Base-by-base conservation (phyloP, 345 rosid species). In the Lepidium sativum region DNA sequence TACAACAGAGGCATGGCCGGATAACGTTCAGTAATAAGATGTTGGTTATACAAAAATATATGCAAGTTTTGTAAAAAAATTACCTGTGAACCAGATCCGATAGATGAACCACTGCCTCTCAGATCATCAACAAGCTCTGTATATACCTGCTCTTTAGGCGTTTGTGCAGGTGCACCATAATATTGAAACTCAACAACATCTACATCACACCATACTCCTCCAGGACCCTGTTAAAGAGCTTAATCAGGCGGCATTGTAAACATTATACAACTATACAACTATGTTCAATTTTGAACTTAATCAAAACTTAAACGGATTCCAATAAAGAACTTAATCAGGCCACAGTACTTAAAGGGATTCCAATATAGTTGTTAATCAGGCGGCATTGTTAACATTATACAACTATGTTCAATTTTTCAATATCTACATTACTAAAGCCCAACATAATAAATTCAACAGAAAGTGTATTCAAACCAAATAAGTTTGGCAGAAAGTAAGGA, bases 121-220 rank as follows among this genome's bases (percentile, higher is more conserved):
- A 87, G 70, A 71, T 79, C 87, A 80, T 87, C 91, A 16, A 80
- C 95, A 64, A 87, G 75, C 73, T 85, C 84, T 27, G 95, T 80
- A 76, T 84, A 84, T 21, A 87, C 77, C 71, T 87, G 91, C 70
- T 87, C 96, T 76, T 79, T 84, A 17, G 92, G 89, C 25, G 88
- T 69, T 53, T 86, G 85, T 12, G 85, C 88, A 18, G 95, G 95
- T 8, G 95, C 91, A 56, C 95, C 95, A 64, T 79, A 84, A 74
- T 87, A 87, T 1, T 88, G 84, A 75, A 87, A 84, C 64, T 87
- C 95, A 45, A 87, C 85, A 68, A 87, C 95, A 73, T 87, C 95
- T 42, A 87, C 95, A 64, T 84, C 95, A 72, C 95, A 87, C 95
- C 95, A 87, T 12, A 87, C 84, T 13, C 95, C 95, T 64, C 95